A percentile compares a stretch with the other conserved stretches of the same genome.
Evolutionary conservation across 1,284 basidiomycete genomes (phyloP).

Genomic region (Papiliotrema terrestris): DNA sequence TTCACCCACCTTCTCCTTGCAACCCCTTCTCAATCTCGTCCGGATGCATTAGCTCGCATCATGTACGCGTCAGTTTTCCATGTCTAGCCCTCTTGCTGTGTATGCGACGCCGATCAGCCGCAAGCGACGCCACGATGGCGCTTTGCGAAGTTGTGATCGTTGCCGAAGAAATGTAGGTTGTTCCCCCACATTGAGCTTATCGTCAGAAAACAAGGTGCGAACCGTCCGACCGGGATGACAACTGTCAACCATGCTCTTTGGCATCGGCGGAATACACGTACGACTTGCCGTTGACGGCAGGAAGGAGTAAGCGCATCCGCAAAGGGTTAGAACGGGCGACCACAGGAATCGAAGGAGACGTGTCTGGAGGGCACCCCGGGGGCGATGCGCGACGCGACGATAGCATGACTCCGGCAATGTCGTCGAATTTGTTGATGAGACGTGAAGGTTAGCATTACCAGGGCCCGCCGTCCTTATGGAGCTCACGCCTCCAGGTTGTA

Average conservation of each 20-base stretch:
- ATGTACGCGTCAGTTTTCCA: neutral
- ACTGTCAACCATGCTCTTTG: slow-evolving; percentile 11
- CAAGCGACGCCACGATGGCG: neutral
- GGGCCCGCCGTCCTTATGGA: neutral
- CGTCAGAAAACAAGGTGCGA: slow-evolving; percentile 10
- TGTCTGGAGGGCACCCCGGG: neutral
- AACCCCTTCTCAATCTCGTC: neutral
- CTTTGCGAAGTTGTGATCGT: slow-evolving; percentile 27
- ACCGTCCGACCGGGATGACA: neutral
- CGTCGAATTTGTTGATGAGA: slow-evolving; percentile 11
- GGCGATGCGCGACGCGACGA: neutral
- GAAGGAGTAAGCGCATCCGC: neutral
- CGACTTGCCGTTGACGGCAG: neutral
- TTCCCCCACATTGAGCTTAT: neutral
- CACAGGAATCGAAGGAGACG: neutral
- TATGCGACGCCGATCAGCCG: neutral
- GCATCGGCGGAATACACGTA: neutral
- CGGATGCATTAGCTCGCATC: neutral
- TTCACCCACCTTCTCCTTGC: neutral
- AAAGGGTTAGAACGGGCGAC: neutral
- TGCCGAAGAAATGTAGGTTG: slow-evolving; percentile 24
- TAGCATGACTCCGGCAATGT: neutral
- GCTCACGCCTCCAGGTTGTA: slow-evolving; percentile 13
- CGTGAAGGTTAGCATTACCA: slow-evolving; percentile 21
- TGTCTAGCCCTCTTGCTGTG: neutral